A percentile compares a stretch with the other conserved stretches of the same genome.
Evolutionary conservation across 768 basidiomycete genomes (phyloP).

Genomic region (Lentinula raphanica): DNA sequence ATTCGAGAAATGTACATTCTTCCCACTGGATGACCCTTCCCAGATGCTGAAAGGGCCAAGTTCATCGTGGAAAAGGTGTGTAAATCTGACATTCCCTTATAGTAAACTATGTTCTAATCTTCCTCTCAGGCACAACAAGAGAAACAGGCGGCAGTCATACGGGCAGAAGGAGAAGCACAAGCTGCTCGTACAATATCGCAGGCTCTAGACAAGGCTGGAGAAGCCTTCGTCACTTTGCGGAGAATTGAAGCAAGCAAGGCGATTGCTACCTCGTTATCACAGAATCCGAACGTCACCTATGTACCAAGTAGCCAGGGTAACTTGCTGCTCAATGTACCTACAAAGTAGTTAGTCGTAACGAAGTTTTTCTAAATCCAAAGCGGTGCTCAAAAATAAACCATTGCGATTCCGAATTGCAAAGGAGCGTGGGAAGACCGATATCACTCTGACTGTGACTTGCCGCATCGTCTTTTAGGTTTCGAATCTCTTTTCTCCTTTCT

Average conservation of each 20-base stretch:
- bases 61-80: slow-evolving; percentile 97
- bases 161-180: slow-evolving; percentile 98
- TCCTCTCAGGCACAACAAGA: slow-evolving; percentile 89
- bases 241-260: slow-evolving; percentile 99
- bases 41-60: slow-evolving; percentile 97
- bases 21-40: background rate
- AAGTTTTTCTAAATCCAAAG: too few relatives aligned
- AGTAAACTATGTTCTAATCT: slow-evolving; percentile 1
- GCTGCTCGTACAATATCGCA: slow-evolving; percentile 90
- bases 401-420: background rate
- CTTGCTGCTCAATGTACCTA: slow-evolving; percentile 79
- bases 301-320: slow-evolving; percentile 78
- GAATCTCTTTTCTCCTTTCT: slow-evolving; percentile 38
- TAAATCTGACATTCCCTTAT: background rate
- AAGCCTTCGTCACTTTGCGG: slow-evolving; percentile 90
- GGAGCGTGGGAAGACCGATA: background rate
- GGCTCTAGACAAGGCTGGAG: slow-evolving; percentile 90
- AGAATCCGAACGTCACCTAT: slow-evolving; percentile 83
- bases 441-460: slow-evolving; percentile 17
- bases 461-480: slow-evolving; percentile 14
- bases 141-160: slow-evolving; percentile 94
- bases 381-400: background rate
- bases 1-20: background rate
- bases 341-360: slow-evolving; percentile 39
- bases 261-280: slow-evolving; percentile 79